A percentile compares a stretch with the other conserved stretches of the same genome.
Conservation (phyloP, 176 grass and related monocot genomes). For the Oryza australiensis region DNA sequence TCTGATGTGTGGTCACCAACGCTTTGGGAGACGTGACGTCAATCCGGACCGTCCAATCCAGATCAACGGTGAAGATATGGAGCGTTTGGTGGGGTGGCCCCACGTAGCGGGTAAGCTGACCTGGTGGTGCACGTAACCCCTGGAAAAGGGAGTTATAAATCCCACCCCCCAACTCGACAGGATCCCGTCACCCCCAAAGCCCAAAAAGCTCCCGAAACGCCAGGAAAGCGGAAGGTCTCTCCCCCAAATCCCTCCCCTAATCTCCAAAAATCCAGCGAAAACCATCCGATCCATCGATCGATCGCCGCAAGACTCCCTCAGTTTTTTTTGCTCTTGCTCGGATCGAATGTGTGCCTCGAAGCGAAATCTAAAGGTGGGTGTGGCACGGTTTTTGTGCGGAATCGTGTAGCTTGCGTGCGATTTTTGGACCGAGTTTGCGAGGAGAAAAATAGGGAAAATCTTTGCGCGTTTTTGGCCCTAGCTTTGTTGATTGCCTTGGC, state of each 20-base stretch:
- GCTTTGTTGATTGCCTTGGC: neutral
- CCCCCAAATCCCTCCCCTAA: neutral
- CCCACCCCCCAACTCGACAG: neutral
- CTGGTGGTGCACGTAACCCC: constrained; percentile 20
- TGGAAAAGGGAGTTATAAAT: constrained; percentile 13
- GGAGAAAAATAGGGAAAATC: neutral
- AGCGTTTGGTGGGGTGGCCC: constrained; percentile 6
- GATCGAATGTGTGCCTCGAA: neutral
- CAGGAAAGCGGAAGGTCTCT: constrained; percentile 1
- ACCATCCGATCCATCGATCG: neutral
- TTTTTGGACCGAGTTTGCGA: neutral
- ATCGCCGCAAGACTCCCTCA: neutral
- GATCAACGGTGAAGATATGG: neutral
- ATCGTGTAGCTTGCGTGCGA: neutral
- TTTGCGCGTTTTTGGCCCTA: neutral
- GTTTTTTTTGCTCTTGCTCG: neutral
- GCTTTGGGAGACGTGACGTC: neutral
- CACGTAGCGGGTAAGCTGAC: constrained; percentile 19
- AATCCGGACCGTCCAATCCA: neutral
- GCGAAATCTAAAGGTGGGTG: constrained; percentile 26
- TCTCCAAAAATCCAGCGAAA: neutral
- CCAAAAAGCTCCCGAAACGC: neutral
- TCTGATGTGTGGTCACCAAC: neutral
- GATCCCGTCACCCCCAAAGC: neutral
- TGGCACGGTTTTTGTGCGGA: neutral